Evolutionary conservation across 139 green algal genomes (phyloP), one percentile per base, ranked within the genome.

Genomic region (Trebouxia sp.): DNA sequence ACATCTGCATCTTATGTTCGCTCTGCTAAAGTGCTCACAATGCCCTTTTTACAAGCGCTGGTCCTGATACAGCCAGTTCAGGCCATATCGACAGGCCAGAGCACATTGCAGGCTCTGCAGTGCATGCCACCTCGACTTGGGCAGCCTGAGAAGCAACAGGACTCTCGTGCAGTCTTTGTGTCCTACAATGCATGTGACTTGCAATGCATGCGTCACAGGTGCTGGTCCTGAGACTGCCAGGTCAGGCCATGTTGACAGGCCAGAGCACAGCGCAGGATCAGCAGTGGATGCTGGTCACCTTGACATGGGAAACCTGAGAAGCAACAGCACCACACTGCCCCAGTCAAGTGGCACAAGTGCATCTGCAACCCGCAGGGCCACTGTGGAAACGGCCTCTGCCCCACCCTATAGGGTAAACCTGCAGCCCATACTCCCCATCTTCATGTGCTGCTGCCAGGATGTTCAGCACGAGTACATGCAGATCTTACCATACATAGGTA

Each of bases 281-380:
- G 69, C 69, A 26, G 69, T 77, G n/a, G 42, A 77, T 39, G 69
- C 62, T 30, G 69, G 42, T 20, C 42, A 77, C 41, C n/a, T 51
- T 20, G 69, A 77, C 26, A 55, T 51, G 42, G 42, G 42, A n/a
- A 39, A 37, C 69, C 26, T 77, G 24, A 55, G 69, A 30, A n/a
- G 26, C 41, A 51, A 77, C 42, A 77, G 69, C 69, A 55, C 20
- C 69, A 77, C 42, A 38, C 39, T 17, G 48, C 72, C 69, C 28
- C 80, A 28, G 72, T 47, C 79, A 35, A 50, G 55, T 65, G 22
- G 35, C 7, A 26, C 32, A 1, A 28, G 32, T 72, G 62, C 62
- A 45, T 35, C 32, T 42, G 32, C 11, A 5, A 11, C 62, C 62
- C 62, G 62, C 62, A 43, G 62, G 10, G 35, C 62, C 32, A 72